Conservation (phyloP, 768 basidiomycete genomes). For the Termitomyces heimii region DNA sequence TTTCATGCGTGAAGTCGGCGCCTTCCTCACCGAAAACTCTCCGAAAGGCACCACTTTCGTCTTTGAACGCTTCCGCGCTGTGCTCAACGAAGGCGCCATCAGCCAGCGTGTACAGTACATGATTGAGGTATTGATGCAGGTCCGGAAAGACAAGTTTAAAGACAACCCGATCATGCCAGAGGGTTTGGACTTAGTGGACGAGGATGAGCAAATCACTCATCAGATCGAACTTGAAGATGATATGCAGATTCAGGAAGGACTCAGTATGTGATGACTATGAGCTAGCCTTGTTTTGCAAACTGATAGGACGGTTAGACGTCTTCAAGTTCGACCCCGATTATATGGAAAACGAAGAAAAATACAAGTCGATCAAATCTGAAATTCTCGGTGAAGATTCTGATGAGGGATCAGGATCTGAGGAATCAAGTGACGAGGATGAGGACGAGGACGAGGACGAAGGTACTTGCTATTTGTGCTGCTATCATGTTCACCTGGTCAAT, state of each 20-base stretch:
- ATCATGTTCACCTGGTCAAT: background rate
- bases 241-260: constrained; percentile 86
- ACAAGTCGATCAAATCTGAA: constrained; percentile 85
- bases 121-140: constrained; percentile 99
- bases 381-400: constrained; percentile 89
- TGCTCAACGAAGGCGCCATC: constrained; percentile 91
- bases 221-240: constrained; percentile 90
- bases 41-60: constrained; percentile 94
- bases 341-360: constrained; percentile 90
- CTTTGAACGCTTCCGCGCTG: constrained; percentile 94
- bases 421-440: constrained; percentile 57
- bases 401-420: constrained; percentile 60
- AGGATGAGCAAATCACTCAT: constrained; percentile 98
- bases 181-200: constrained; percentile 93
- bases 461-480: constrained; percentile 7
- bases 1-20: constrained; percentile 95
- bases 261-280: constrained; percentile 56
- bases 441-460: constrained; percentile 53
- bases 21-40: constrained; percentile 88
- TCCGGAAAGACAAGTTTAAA: constrained; percentile 98
- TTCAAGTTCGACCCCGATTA: constrained; percentile 93
- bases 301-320: constrained; percentile 50
- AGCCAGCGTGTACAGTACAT: constrained; percentile 98
- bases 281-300: background rate
- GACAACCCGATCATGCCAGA: constrained; percentile 95